Evolutionary conservation across 805 yeast genomes (phyloP).

Genomic region (Candida qinlingensis): DNA sequence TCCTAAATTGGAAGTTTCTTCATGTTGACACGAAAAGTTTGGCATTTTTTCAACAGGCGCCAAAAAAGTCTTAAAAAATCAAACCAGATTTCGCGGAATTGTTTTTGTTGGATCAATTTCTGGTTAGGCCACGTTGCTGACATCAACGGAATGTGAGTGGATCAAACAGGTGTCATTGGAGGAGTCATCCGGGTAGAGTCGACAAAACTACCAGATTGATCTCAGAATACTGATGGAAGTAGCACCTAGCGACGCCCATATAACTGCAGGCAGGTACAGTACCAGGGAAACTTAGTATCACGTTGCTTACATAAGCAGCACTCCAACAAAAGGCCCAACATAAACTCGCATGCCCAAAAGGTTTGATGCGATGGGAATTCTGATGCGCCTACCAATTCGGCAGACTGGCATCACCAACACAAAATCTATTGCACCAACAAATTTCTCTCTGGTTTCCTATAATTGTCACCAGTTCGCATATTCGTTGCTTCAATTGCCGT

Average conservation of each 20-base stretch:
- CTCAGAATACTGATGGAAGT: too few species aligned
- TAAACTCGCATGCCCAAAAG: conserved; percentile 2
- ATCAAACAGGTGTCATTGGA: too few species aligned
- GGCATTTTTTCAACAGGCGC: too few species aligned
- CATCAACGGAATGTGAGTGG: not conserved
- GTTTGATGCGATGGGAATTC: not conserved
- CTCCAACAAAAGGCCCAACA: conserved; percentile 11
- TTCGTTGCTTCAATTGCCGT: not conserved
- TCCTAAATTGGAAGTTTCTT: not conserved
- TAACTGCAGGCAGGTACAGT: too few species aligned
- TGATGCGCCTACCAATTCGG: not conserved
- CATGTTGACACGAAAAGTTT: not conserved
- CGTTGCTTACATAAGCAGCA: not conserved
- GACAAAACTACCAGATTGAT: too few species aligned
- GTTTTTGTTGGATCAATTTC: not conserved
- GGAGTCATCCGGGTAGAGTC: too few species aligned
- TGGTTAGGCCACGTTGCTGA: conserved; percentile 1
- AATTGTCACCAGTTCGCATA: conserved; percentile 2
- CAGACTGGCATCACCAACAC: conserved; percentile 2
- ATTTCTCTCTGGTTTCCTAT: conserved; percentile 1
- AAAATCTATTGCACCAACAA: conserved; percentile 5
- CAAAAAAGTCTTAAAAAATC: too few species aligned
- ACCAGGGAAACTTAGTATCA: not conserved
- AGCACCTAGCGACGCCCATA: too few species aligned
- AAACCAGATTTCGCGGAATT: not conserved